These are phyloP conservation scores for Wickerhamomyces bovis DNA, from an alignment of 805 yeast species.

Conservation along the genomic window DNA sequence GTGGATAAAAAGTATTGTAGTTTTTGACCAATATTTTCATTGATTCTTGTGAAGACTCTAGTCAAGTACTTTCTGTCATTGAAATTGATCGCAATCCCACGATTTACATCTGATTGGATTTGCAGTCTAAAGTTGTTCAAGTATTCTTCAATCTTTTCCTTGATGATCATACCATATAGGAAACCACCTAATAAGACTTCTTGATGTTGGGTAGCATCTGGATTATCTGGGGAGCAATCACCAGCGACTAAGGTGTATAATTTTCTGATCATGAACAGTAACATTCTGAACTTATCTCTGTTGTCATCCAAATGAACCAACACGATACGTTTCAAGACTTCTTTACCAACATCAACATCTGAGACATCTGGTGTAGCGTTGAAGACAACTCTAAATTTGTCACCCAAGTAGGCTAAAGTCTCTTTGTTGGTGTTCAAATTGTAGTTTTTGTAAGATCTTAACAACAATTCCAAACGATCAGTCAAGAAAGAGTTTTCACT, in stretches of 20 bases:
- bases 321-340: constrained; percentile 76
- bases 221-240: constrained; percentile 94
- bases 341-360: constrained; percentile 87
- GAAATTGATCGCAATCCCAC: constrained; percentile 80
- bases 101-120: constrained; percentile 70
- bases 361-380: constrained; percentile 83
- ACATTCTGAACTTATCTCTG: constrained; percentile 78
- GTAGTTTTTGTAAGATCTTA: constrained; percentile 83
- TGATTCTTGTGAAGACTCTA: constrained; percentile 69
- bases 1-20: constrained; percentile 92
- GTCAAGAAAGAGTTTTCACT: constrained; percentile 85
- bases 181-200: constrained; percentile 94
- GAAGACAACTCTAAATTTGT: constrained; percentile 90
- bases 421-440: constrained; percentile 74
- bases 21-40: constrained; percentile 93
- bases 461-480: constrained; percentile 91
- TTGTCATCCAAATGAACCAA: constrained; percentile 77
- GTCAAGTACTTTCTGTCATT: constrained; percentile 77
- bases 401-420: constrained; percentile 91
- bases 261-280: constrained; percentile 92
- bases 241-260: constrained; percentile 93
- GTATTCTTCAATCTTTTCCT: constrained; percentile 94
- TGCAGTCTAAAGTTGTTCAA: constrained; percentile 66
- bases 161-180: constrained; percentile 92
- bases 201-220: constrained; percentile 99